Evolutionary conservation across 2,329 filamentous ascomycete genomes (phyloP).

Genomic region (Didymella arachidicola): DNA sequence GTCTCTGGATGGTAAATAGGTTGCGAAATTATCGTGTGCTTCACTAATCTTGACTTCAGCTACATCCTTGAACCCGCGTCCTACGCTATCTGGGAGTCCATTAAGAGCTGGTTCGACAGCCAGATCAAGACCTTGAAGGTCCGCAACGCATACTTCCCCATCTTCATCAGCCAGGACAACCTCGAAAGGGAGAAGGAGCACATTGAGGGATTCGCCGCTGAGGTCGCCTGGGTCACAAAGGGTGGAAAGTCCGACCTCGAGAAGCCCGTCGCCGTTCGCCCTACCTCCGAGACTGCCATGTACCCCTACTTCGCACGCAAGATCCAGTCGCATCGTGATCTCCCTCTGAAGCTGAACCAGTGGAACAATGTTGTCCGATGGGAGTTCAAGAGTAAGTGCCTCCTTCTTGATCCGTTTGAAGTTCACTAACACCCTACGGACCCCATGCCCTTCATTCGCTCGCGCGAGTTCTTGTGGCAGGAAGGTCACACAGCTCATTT

Average conservation of each 20-base stretch:
- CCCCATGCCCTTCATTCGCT: constrained; percentile 77
- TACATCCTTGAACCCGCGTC: constrained; percentile 79
- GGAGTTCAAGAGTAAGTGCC: constrained; percentile 80
- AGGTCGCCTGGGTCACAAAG: constrained; percentile 88
- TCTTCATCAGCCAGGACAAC: constrained; percentile 85
- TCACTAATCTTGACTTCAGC: constrained; percentile 30
- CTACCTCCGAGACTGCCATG: constrained; percentile 81
- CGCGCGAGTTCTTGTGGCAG: constrained; percentile 97
- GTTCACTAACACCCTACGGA: constrained; percentile 22
- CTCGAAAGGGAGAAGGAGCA: constrained; percentile 89
- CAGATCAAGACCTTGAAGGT: constrained; percentile 91
- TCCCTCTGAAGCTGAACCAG: constrained; percentile 93
- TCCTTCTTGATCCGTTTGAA: constrained; percentile 48
- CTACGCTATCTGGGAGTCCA: constrained; percentile 73
- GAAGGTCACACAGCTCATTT: constrained; percentile 94
- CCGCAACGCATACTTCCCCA: constrained; percentile 94
- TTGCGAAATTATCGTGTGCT: neutral
- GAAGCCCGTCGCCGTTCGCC: constrained; percentile 74
- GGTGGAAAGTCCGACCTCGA: constrained; percentile 93
- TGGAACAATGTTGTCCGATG: constrained; percentile 97
- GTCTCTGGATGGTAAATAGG: constrained; percentile 37
- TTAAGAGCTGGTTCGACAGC: constrained; percentile 64
- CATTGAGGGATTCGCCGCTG: constrained; percentile 95
- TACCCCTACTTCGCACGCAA: constrained; percentile 96
- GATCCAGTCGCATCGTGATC: constrained; percentile 95